Percentiles rank a stretch among this genome's conserved stretches.
These are phyloP conservation scores for Nicotiana knightiana DNA, from an alignment of 257 asterid species.

Conservation along the genomic window DNA sequence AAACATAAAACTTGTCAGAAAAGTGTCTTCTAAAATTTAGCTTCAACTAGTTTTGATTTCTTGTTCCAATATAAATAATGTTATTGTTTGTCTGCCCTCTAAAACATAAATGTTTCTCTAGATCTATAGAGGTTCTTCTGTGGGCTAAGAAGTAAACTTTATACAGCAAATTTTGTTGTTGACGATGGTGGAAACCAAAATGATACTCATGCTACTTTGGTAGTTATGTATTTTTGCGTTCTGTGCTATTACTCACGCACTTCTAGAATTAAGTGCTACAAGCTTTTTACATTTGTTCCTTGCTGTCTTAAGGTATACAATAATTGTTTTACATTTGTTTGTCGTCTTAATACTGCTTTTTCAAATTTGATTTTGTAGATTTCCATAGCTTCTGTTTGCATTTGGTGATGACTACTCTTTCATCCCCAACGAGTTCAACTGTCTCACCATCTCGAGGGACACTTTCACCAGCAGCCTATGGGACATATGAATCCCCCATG, in stretches of 20 bases:
- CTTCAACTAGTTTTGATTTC: background rate
- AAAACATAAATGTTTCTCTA: background rate
- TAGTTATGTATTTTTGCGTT: background rate
- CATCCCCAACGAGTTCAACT: conserved; percentile 52
- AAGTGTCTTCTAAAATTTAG: background rate
- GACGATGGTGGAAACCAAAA: background rate
- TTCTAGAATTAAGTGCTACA: background rate
- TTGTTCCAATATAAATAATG: background rate
- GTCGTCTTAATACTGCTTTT: background rate
- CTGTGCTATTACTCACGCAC: background rate
- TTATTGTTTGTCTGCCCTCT: background rate
- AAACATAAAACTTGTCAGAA: background rate
- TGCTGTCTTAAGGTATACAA: background rate
- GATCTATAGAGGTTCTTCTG: background rate
- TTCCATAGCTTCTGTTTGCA: conserved; percentile 25
- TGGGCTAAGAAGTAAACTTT: background rate
- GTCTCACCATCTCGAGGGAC: conserved; percentile 53
- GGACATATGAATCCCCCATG: conserved; percentile 32
- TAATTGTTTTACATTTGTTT: background rate
- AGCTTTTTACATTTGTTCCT: background rate
- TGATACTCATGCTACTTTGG: background rate
- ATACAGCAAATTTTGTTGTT: background rate
- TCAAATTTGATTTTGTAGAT: conserved; percentile 6
- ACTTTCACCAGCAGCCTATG: conserved; percentile 43
- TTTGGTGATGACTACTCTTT: conserved; percentile 38